Conservation (phyloP, 2,329 filamentous ascomycete species). For the Phialophora verrucosa region DNA sequence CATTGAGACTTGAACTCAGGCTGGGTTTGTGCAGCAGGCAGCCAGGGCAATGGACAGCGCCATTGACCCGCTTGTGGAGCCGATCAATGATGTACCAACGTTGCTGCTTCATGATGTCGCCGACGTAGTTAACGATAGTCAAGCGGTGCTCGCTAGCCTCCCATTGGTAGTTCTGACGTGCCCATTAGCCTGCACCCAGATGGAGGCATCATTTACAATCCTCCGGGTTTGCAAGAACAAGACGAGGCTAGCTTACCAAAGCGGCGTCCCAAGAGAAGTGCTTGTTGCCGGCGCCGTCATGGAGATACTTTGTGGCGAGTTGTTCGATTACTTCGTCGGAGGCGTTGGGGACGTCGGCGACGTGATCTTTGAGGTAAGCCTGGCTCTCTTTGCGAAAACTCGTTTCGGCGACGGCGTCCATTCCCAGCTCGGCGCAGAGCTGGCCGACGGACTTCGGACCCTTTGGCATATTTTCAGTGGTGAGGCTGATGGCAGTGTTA, state of each 20-base stretch:
- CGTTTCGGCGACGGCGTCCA: constrained; percentile 11
- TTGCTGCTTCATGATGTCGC: constrained; percentile 23
- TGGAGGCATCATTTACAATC: not conserved
- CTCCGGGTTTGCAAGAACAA: not conserved
- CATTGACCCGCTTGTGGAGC: constrained; percentile 18
- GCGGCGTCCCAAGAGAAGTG: constrained; percentile 18
- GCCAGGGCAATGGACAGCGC: constrained; percentile 19
- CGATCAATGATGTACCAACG: constrained; percentile 24
- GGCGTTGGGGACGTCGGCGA: constrained; percentile 16
- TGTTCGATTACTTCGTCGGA: constrained; percentile 16
- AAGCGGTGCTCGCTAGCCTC: constrained; percentile 19
- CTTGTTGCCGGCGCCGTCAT: constrained; percentile 11
- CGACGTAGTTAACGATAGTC: constrained; percentile 14
- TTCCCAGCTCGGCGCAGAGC: constrained; percentile 22
- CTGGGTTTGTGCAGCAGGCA: constrained; percentile 20
- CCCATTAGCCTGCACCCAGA: not conserved
- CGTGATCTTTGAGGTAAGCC: constrained; percentile 15
- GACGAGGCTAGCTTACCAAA: constrained; percentile 12
- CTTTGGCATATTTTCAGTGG: constrained; percentile 15
- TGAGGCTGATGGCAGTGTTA: not conserved
- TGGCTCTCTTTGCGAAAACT: constrained; percentile 16
- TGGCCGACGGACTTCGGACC: constrained; percentile 21
- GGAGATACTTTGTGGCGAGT: constrained; percentile 11
- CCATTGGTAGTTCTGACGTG: constrained; percentile 20
- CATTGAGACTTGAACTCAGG: not conserved